Conservation (phyloP, 805 yeast genomes). For the Starmerella stellata region DNA sequence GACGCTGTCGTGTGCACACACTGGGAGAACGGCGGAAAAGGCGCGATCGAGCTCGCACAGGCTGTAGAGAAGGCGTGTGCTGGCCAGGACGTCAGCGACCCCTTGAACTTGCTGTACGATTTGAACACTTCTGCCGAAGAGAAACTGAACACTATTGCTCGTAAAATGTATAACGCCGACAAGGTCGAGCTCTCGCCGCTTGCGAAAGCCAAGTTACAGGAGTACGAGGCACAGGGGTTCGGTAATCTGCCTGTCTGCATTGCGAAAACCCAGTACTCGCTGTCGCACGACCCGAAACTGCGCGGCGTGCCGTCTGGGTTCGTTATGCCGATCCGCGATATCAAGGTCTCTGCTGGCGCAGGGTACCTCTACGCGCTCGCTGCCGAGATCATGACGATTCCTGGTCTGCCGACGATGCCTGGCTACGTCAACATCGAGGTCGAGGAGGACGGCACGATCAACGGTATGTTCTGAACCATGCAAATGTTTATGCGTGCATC, state of each 20-base stretch:
- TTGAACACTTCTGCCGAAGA: constrained; percentile 53
- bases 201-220: constrained; percentile 64
- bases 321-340: constrained; percentile 84
- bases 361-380: constrained; percentile 93
- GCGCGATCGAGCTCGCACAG: constrained; percentile 68
- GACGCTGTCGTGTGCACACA: constrained; percentile 83
- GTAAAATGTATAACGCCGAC: constrained; percentile 83
- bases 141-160: constrained; percentile 62
- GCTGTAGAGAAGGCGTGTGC: constrained; percentile 55
- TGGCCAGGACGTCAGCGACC: constrained; percentile 22
- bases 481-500: too few relatives aligned
- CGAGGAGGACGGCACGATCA: constrained; percentile 74
- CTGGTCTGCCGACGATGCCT: constrained; percentile 89
- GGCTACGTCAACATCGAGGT: constrained; percentile 97
- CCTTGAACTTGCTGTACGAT: constrained; percentile 50
- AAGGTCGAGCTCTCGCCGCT: constrained; percentile 63
- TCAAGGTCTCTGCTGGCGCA: constrained; percentile 88
- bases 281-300: constrained; percentile 81
- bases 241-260: constrained; percentile 85
- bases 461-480: constrained; percentile 53
- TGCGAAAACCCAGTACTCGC: constrained; percentile 92
- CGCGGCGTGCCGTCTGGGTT: constrained; percentile 93
- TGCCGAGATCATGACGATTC: constrained; percentile 92
- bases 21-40: constrained; percentile 91
- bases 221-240: constrained; percentile 73